Base-by-base conservation (phyloP, 768 basidiomycete species). In the Kondoa malvinella region DNA sequence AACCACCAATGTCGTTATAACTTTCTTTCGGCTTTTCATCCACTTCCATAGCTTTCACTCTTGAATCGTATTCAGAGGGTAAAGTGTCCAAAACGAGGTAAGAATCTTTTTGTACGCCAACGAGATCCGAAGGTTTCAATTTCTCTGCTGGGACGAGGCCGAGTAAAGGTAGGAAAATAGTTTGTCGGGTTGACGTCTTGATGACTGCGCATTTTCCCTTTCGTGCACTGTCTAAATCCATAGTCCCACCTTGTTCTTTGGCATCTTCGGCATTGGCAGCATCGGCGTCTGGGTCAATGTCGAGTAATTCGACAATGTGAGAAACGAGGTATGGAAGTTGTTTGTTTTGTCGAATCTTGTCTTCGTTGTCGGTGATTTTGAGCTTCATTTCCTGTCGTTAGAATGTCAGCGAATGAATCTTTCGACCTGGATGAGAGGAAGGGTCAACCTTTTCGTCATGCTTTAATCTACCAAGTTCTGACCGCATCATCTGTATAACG, bases 281-380 rank as follows among this genome's bases (percentile, higher is more conserved):
- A 66, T 75, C 74, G 29, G 56, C 69, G 76, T 96, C 92, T 4
- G 90, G 87, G 76, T 94, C 92, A 56, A 97, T 86, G 72, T 97
- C 87, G 66, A 99, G 81, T 73, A 92, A 91, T 84, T 97, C 95
- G 21, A 99, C 91, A 34, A 99, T 89, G 75, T 97, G 95, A 17
- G 88, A 91, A 40, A 99, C 95, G 65, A 99, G 85, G 78, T 99
- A 99, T 3, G 95, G 95, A 57, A 99, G 80, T 15, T 95, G 91
- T 79, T 97, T 97, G 79, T 99, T 97, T 83, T 99, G 94, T 78
- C 95, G 95, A 72, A 99, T 89, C 80, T 97, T 97, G 79, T 95
- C 91, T 59, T 87, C 86, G 71, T 96, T 99, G 76, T 99, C 95
- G 65, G 89, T 85, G 75, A 99, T 95, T 82, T 94, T 95, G 81